Conservation (phyloP, 805 yeast species). For the Ogataea kodamae region DNA sequence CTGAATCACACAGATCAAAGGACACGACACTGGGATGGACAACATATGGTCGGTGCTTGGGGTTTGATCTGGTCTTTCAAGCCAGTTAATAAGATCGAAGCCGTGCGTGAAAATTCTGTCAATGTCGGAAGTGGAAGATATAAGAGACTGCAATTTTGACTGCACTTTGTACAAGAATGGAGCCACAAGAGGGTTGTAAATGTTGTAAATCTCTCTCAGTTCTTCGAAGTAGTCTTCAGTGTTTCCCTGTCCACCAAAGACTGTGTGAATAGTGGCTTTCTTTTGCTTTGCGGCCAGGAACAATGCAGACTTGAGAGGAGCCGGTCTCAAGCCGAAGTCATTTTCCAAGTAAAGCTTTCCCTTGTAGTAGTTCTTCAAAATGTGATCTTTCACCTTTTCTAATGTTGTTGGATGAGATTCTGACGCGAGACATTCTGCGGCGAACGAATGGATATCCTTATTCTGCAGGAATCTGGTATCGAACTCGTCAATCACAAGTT, state of each 20-base stretch:
- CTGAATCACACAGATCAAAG: constrained; percentile 95
- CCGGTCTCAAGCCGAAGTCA: constrained; percentile 21
- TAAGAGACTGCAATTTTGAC: constrained; percentile 60
- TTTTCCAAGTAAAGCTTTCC: constrained; percentile 33
- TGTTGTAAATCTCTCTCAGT: constrained; percentile 75
- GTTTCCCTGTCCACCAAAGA: constrained; percentile 99
- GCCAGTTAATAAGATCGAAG: constrained; percentile 84
- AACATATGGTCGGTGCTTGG: constrained; percentile 88
- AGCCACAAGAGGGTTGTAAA: constrained; percentile 69
- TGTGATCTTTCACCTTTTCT: constrained; percentile 60
- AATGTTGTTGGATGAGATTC: constrained; percentile 62
- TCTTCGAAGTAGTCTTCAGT: constrained; percentile 97
- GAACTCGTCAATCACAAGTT: constrained; percentile 73
- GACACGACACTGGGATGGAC: constrained; percentile 92
- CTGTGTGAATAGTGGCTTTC: constrained; percentile 67
- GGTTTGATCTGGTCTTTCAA: constrained; percentile 75
- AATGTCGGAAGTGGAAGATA: constrained; percentile 69
- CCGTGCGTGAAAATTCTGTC: constrained; percentile 93
- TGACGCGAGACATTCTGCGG: constrained; percentile 61
- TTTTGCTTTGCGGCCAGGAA: constrained; percentile 57
- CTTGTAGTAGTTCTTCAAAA: constrained; percentile 73
- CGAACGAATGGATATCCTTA: constrained; percentile 84
- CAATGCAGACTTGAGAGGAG: constrained; percentile 36
- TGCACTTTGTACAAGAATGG: constrained; percentile 73
- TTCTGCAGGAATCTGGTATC: constrained; percentile 74